phyloP scores from a whole-genome alignment of 441 rosid genomes.

The Isatis lusitanica region DNA sequence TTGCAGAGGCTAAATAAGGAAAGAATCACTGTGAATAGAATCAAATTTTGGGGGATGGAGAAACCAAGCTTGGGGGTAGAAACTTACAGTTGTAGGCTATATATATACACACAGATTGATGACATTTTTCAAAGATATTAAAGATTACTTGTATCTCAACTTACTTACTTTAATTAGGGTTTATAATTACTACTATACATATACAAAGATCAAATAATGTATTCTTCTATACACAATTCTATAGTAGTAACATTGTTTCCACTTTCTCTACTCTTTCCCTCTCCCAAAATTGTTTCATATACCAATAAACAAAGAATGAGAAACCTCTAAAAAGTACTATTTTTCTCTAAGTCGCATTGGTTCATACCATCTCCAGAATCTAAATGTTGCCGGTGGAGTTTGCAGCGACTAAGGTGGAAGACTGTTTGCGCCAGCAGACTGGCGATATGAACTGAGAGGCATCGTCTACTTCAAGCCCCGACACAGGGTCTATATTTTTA shows the following conservation, averaged over 20 bases:
- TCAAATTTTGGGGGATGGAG: neutral
- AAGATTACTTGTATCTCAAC: constrained; percentile 23
- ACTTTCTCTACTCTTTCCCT: constrained; percentile 13
- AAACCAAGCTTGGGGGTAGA: neutral
- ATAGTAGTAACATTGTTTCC: constrained; percentile 4
- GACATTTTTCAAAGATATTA: neutral
- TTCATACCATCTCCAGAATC: constrained; percentile 76
- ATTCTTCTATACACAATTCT: constrained; percentile 24
- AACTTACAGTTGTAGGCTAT: neutral
- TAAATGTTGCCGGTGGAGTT: constrained; percentile 94
- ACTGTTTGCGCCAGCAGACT: constrained; percentile 83
- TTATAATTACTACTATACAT: constrained; percentile 13
- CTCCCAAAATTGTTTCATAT: constrained; percentile 30
- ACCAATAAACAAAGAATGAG: constrained; percentile 11
- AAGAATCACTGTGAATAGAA: constrained; percentile 67
- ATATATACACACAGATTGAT: neutral
- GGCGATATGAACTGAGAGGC: constrained; percentile 83
- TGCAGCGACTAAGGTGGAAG: constrained; percentile 87
- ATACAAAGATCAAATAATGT: constrained; percentile 1
- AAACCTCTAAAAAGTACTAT: neutral
- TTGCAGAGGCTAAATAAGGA: constrained; percentile 40
- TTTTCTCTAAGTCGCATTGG: neutral
- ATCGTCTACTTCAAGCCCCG: constrained; percentile 71
- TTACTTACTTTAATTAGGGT: constrained; percentile 2
- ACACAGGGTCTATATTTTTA: constrained; percentile 48